These are phyloP conservation scores for Trematosphaeria pertusa DNA, from an alignment of 2,329 filamentous ascomycete species.

Conservation along the genomic window DNA sequence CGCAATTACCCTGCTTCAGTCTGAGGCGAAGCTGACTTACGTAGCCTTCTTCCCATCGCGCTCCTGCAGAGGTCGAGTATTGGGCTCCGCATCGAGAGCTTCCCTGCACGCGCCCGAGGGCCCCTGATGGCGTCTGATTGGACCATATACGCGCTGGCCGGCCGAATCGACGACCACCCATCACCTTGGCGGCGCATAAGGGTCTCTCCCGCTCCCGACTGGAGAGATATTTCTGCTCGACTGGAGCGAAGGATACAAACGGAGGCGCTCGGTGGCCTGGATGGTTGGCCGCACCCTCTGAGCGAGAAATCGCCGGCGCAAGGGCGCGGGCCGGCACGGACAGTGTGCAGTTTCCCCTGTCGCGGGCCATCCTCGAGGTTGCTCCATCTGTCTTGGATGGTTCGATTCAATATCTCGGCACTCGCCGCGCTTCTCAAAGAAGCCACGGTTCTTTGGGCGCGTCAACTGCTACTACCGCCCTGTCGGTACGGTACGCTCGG, in stretches of 20 bases:
- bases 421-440: no score
- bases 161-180: constrained; percentile 33
- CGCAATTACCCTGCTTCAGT: constrained; percentile 13
- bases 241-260: constrained; percentile 2
- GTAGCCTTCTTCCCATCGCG: constrained; percentile 26
- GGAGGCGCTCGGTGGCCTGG: constrained; percentile 11
- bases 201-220: constrained; percentile 9
- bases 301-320: constrained; percentile 7
- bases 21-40: constrained; percentile 32
- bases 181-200: constrained; percentile 45
- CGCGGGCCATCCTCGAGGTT: neutral
- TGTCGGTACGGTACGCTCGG: neutral
- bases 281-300: constrained; percentile 5
- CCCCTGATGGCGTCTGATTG: constrained; percentile 29
- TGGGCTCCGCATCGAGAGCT: constrained; percentile 24
- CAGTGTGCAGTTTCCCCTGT: constrained; percentile 1
- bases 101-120: constrained; percentile 23
- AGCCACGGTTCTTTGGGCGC: no score
- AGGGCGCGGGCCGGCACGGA: constrained; percentile 14
- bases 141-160: constrained; percentile 39
- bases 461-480: no score
- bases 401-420: no score
- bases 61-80: constrained; percentile 19
- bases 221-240: constrained; percentile 1
- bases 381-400: neutral